phyloP scores from a whole-genome alignment of 2,329 filamentous ascomycete genomes.

The Colletotrichum gloeosporioides region DNA sequence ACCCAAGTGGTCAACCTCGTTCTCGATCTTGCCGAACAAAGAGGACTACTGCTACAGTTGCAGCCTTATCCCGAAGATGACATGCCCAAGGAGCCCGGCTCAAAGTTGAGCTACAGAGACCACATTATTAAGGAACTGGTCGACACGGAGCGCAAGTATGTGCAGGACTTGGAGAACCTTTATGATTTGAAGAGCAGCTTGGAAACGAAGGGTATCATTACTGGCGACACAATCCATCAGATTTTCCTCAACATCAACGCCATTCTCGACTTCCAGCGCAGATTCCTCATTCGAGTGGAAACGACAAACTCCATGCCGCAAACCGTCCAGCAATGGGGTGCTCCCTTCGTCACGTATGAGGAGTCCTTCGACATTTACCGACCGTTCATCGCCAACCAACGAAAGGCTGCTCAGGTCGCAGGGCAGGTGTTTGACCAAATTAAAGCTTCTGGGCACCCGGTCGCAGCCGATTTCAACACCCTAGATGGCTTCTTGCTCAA shows the following conservation, averaged over 20 bases:
- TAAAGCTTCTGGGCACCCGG: conserved; percentile 73
- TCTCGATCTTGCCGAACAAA: conserved; percentile 82
- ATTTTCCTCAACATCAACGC: conserved; percentile 97
- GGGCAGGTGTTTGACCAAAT: conserved; percentile 89
- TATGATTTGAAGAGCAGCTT: conserved; percentile 90
- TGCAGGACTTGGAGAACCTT: conserved; percentile 93
- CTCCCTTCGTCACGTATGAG: conserved; percentile 84
- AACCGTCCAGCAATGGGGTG: conserved; percentile 87
- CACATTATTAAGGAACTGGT: conserved; percentile 92
- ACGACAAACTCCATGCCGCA: conserved; percentile 87
- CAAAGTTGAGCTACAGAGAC: conserved; percentile 77
- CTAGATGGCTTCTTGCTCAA: conserved; percentile 93
- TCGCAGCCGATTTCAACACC: conserved; percentile 86
- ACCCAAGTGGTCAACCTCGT: conserved; percentile 92
- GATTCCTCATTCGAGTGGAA: conserved; percentile 94
- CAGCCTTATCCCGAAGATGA: conserved; percentile 64
- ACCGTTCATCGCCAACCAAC: conserved; percentile 96
- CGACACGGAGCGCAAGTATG: conserved; percentile 95
- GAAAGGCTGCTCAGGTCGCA: conserved; percentile 86
- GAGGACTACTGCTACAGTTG: conserved; percentile 72
- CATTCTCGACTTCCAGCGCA: conserved; percentile 92
- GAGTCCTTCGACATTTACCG: conserved; percentile 93
- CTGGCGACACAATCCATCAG: conserved; percentile 88
- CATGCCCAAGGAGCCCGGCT: conserved; percentile 58
- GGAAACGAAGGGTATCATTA: conserved; percentile 85